These are phyloP conservation scores for Zygotorulaspora danielsina DNA, from an alignment of 805 yeast species.

Conservation along the genomic window DNA sequence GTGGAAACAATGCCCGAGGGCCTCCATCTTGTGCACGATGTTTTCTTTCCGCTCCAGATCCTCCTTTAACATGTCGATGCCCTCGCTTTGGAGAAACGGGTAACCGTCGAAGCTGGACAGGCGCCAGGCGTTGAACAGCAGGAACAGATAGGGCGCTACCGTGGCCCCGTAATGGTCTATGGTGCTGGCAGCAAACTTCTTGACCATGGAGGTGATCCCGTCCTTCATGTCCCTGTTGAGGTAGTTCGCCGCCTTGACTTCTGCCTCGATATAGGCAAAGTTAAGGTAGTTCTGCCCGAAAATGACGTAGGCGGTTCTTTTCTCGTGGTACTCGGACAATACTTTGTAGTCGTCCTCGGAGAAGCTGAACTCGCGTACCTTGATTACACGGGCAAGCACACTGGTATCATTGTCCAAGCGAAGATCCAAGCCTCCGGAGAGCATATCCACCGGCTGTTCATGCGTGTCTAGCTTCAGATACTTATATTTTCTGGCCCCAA, in stretches of 20 bases:
- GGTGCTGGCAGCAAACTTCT: conserved; percentile 2
- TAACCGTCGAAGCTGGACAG: background rate
- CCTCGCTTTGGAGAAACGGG: background rate
- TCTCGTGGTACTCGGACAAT: background rate
- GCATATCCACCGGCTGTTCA: conserved; percentile 1
- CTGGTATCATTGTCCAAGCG: conserved; percentile 1
- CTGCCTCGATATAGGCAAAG: conserved; percentile 4
- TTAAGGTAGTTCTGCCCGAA: conserved; percentile 3
- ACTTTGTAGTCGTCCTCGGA: conserved; percentile 2
- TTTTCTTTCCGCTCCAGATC: background rate
- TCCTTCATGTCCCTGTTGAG: conserved; percentile 3
- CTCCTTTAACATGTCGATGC: background rate
- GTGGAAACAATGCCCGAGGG: too few species aligned
- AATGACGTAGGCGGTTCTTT: background rate
- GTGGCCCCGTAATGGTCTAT: conserved; percentile 2
- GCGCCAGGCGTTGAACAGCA: conserved; percentile 1
- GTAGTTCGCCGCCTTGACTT: background rate
- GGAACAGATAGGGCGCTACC: conserved; percentile 1
- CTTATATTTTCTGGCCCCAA: background rate
- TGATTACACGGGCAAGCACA: background rate
- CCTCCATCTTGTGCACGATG: conserved; percentile 1
- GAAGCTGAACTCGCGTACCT: conserved; percentile 1
- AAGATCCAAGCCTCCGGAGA: background rate
- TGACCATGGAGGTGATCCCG: conserved; percentile 4
- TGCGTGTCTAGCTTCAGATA: conserved; percentile 1